phyloP scores from a whole-genome alignment of 2,329 filamentous ascomycete genomes.

The Paraphoma chrysanthemicola region DNA sequence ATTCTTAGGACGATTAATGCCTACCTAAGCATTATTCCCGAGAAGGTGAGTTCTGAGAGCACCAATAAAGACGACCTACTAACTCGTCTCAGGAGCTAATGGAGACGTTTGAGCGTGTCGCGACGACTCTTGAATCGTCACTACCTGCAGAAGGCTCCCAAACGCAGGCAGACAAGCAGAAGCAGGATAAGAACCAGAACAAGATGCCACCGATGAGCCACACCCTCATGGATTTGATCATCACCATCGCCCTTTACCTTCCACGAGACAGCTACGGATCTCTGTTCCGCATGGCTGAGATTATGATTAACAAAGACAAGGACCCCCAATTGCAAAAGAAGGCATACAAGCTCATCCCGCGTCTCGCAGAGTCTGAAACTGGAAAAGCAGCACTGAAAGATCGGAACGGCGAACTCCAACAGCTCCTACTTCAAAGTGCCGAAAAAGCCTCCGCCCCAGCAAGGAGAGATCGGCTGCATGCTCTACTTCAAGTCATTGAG shows the following conservation, averaged over 20 bases:
- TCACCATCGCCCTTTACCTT: constrained; percentile 93
- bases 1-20: constrained; percentile 95
- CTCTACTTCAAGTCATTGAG: constrained; percentile 80
- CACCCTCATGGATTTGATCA: constrained; percentile 95
- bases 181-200: constrained; percentile 67
- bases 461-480: constrained; percentile 82
- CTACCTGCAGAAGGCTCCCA: constrained; percentile 66
- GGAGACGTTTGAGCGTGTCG: constrained; percentile 87
- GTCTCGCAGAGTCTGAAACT: constrained; percentile 79
- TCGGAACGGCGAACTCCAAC: constrained; percentile 79
- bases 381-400: constrained; percentile 79
- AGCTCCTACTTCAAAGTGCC: constrained; percentile 77
- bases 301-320: constrained; percentile 79
- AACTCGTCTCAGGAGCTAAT: constrained; percentile 66
- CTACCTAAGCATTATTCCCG: constrained; percentile 86
- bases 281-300: constrained; percentile 84
- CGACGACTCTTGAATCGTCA: constrained; percentile 78
- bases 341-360: constrained; percentile 95
- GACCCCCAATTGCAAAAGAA: constrained; percentile 98
- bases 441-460: constrained; percentile 89
- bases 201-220: constrained; percentile 91
- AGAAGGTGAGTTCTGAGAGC: constrained; percentile 39
- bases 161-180: constrained; percentile 69
- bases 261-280: constrained; percentile 83
- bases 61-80: no score